A percentile compares a stretch with the other conserved stretches of the same genome.
Evolutionary conservation across 352 stramenopile genomes (phyloP).

Genomic region (Pythium volutum): DNA sequence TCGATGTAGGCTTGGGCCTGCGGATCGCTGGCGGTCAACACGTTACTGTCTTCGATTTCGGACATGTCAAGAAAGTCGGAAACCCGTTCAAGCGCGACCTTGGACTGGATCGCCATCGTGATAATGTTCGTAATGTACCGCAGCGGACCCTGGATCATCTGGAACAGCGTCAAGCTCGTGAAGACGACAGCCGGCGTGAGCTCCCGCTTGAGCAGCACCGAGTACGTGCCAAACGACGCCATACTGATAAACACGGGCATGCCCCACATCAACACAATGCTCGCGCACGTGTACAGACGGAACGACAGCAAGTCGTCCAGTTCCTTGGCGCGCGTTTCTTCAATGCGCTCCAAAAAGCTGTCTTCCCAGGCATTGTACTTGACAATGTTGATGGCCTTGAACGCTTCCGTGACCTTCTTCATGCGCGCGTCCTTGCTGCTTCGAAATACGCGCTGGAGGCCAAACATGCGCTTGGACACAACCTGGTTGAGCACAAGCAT

Average conservation of each 20-base stretch:
- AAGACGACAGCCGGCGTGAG: slow-evolving; percentile 78
- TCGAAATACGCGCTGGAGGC: slow-evolving; percentile 24
- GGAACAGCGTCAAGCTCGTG: slow-evolving; percentile 63
- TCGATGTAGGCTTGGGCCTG: slow-evolving; percentile 16
- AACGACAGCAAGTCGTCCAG: slow-evolving; percentile 35
- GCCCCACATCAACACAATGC: slow-evolving; percentile 22
- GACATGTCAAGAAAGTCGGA: slow-evolving; percentile 49
- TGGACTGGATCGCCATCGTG: slow-evolving; percentile 79
- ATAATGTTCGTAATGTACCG: slow-evolving; percentile 40
- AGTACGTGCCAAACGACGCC: slow-evolving; percentile 42
- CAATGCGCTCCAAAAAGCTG: slow-evolving; percentile 73
- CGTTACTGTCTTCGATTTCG: slow-evolving; percentile 22
- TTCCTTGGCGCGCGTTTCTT: slow-evolving; percentile 26
- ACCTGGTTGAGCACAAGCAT: slow-evolving; percentile 39
- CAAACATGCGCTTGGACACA: slow-evolving; percentile 22
- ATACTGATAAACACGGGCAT: slow-evolving; percentile 57
- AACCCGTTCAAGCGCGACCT: slow-evolving; percentile 59
- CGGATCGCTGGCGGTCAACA: slow-evolving; percentile 13
- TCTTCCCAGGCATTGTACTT: slow-evolving; percentile 93
- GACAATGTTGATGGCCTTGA: slow-evolving; percentile 81
- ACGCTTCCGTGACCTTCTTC: slow-evolving; percentile 50
- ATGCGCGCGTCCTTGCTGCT: slow-evolving; percentile 42
- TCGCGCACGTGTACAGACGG: too few species aligned
- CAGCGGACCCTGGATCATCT: slow-evolving; percentile 68
- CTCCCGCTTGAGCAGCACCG: slow-evolving; percentile 64